phyloP scores from a whole-genome alignment of 805 yeast species.

The Starmerella scarabaei region DNA sequence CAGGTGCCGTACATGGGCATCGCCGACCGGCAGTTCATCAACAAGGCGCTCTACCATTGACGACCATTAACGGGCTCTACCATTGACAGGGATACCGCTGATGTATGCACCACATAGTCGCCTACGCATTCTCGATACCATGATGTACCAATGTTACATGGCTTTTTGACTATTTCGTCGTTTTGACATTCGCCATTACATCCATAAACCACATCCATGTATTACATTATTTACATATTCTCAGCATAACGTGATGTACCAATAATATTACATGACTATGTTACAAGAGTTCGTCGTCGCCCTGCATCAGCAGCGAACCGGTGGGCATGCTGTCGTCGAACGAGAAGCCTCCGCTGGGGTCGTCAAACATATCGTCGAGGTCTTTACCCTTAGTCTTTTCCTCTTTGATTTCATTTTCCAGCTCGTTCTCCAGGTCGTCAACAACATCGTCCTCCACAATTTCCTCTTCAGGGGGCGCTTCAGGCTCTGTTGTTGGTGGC shows the following conservation, averaged over 20 bases:
- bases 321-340: conserved; percentile 14
- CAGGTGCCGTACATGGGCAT: background rate
- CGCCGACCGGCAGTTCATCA: background rate
- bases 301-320: conserved; percentile 14
- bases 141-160: no score
- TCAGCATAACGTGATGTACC: no score
- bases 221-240: no score
- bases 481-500: conserved; percentile 3
- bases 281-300: background rate
- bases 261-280: no score
- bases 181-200: no score
- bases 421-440: background rate
- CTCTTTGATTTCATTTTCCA: background rate
- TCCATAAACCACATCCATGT: no score
- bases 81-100: no score
- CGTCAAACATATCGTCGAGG: background rate
- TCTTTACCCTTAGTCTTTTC: no score
- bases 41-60: background rate
- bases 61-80: no score
- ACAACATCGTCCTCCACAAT: background rate
- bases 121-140: no score
- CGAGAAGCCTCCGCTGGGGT: conserved; percentile 3
- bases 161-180: no score
- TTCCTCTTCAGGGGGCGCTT: background rate
- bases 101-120: no score